Evolutionary conservation across 371 early-diverging fungal genomes (phyloP).

Genomic region (Mucor indicus): DNA sequence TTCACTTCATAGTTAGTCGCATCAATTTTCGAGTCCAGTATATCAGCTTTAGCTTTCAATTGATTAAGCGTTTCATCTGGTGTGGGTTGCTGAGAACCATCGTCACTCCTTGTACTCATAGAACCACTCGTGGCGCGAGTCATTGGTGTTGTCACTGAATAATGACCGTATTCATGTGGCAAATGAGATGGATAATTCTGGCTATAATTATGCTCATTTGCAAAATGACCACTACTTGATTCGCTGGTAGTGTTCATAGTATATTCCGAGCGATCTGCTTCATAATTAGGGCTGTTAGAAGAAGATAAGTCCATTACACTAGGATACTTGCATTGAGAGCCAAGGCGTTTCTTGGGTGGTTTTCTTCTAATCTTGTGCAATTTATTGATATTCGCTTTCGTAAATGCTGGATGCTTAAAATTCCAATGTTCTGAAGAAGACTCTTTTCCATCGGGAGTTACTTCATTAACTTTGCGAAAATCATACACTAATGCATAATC

Average conservation of each 20-base stretch:
- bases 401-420: constrained; percentile 23
- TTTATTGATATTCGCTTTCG: constrained; percentile 4
- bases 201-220: neutral
- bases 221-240: neutral
- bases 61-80: constrained; percentile 7
- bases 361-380: constrained; percentile 20
- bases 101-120: no score
- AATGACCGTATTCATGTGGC: neutral
- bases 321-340: constrained; percentile 13
- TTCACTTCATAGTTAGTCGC: constrained; percentile 9
- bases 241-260: neutral
- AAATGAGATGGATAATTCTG: neutral
- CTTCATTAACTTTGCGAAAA: constrained; percentile 23
- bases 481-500: constrained; percentile 19
- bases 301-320: constrained; percentile 12
- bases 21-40: constrained; percentile 15
- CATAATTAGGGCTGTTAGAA: neutral
- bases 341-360: constrained; percentile 12
- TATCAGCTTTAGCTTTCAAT: constrained; percentile 1
- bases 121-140: no score
- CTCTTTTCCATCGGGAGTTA: neutral
- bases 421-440: constrained; percentile 15
- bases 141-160: no score
- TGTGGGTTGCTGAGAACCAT: no score
- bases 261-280: neutral